Percentiles rank a stretch among this genome's conserved stretches.
Evolutionary conservation across 2,329 filamentous ascomycete species (phyloP).

Genomic region (Chalaropsis thielavioides): DNA sequence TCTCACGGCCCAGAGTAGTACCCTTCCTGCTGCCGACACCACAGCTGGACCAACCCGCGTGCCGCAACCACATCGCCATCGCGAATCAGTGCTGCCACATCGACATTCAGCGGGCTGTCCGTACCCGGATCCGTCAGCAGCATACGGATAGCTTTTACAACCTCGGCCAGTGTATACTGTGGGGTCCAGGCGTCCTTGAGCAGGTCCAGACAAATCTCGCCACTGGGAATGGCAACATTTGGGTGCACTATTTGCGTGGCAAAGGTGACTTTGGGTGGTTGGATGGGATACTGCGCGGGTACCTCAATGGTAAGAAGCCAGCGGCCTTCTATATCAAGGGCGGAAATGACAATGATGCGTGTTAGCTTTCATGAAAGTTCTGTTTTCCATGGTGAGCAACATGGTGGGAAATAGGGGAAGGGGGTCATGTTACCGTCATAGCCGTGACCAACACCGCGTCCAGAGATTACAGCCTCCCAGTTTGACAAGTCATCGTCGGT

Average conservation of each 20-base stretch:
- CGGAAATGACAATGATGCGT: not conserved
- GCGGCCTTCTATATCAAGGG: constrained; percentile 41
- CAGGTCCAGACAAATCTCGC: constrained; percentile 89
- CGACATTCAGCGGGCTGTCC: constrained; percentile 65
- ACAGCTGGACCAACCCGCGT: constrained; percentile 56
- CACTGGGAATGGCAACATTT: constrained; percentile 55
- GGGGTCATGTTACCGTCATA: constrained; percentile 38
- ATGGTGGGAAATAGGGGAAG: not conserved
- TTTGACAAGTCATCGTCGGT: constrained; percentile 39
- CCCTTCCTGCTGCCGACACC: constrained; percentile 32
- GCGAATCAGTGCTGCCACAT: constrained; percentile 56
- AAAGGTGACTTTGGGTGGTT: constrained; percentile 66
- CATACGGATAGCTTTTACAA: constrained; percentile 57
- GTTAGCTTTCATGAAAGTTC: not conserved
- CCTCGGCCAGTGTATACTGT: constrained; percentile 65
- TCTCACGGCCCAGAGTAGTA: constrained; percentile 15
- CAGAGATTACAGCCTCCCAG: constrained; percentile 48
- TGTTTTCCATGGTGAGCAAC: not conserved
- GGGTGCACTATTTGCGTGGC: constrained; percentile 74
- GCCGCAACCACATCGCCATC: constrained; percentile 55
- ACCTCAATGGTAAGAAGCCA: constrained; percentile 72
- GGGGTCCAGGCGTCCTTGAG: constrained; percentile 70
- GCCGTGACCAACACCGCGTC: constrained; percentile 38
- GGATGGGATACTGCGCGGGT: constrained; percentile 62
- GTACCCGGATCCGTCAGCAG: constrained; percentile 52